Evolutionary conservation across 2,329 filamentous ascomycete species (phyloP), one percentile per base, ranked within the genome.

Genomic region (Pyrenophora teres): DNA sequence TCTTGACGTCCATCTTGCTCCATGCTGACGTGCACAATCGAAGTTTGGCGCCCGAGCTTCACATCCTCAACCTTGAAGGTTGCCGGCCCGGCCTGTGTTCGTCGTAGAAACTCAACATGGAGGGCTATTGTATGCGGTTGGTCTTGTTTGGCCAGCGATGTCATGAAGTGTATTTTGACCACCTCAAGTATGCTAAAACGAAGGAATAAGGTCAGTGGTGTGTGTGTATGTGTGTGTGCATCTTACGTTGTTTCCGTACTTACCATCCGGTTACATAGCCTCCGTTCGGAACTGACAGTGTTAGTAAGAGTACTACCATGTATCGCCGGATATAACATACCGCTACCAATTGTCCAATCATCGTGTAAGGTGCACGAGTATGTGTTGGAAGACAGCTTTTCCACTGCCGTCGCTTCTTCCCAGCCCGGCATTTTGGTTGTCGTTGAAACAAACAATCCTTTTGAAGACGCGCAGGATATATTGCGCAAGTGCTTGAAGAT

Each of bases 291-390:
- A 90, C 87, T 87, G 64, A 31, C 39, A 46, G 35, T 25, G 6
- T 55, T 52, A 49, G 48, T 41, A 40, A 38, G 37, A 35, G 12
- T n/a, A 27, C 19, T 21, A 21, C 19, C 19, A 21, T 21, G 19
- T 21, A 21, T 21, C 19, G 5, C 19, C 19, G 19, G 19, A 21
- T 21, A 21, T 21, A 21, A 21, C 63, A 46, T 77, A 84, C 85
- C 85, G 57, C 78, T 81, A 49, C 86, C 86, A 59, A 89, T 87
- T 59, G 81, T 83, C 84, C 86, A 89, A 60, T 83, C 81, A 32
- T 80, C 74, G 33, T 75, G 72, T 30, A 89, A 79, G 54, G 79
- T 63, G 27, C 80, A 80, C 21, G 77, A 74, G 67, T 89, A 89
- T 13, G 78, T 81, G 66, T 87, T 83, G 6, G 81, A 80, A 41